Conservation (phyloP, 306 rosid species). For the Mucuna pruriens region DNA sequence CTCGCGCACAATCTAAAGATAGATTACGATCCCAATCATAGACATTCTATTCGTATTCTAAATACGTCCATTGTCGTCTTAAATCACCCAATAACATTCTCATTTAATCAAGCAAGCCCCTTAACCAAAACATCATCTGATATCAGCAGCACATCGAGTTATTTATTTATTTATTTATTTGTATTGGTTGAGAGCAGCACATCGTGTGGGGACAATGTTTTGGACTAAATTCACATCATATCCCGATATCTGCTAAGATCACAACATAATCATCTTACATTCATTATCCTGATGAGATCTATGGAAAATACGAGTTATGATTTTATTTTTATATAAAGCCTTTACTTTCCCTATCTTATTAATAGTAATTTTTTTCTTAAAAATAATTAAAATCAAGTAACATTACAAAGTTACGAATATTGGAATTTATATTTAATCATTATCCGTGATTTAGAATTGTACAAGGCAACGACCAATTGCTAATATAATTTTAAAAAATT, state of each 20-base stretch:
- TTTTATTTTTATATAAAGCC: not conserved
- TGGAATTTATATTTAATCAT: not conserved
- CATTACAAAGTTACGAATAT: not conserved
- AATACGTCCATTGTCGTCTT: not conserved
- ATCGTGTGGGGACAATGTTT: not conserved
- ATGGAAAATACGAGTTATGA: not conserved
- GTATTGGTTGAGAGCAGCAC: too few relatives aligned
- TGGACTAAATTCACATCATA: not conserved
- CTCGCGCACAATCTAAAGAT: not conserved
- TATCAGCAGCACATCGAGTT: not conserved
- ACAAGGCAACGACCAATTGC: not conserved
- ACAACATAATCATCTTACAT: not conserved
- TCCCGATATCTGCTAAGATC: not conserved
- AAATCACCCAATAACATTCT: not conserved
- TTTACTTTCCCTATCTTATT: not conserved
- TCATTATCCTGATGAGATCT: not conserved
- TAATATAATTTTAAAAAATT: not conserved
- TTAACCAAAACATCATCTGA: not conserved
- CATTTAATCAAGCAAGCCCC: not conserved
- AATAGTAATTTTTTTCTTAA: not conserved
- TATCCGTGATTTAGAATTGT: not conserved
- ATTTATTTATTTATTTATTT: too few relatives aligned
- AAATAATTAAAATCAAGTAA: not conserved
- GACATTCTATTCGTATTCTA: not conserved
- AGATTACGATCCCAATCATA: not conserved